Evolutionary conservation across 2,329 filamentous ascomycete species (phyloP).

Genomic region (Amylocarpus encephaloides): DNA sequence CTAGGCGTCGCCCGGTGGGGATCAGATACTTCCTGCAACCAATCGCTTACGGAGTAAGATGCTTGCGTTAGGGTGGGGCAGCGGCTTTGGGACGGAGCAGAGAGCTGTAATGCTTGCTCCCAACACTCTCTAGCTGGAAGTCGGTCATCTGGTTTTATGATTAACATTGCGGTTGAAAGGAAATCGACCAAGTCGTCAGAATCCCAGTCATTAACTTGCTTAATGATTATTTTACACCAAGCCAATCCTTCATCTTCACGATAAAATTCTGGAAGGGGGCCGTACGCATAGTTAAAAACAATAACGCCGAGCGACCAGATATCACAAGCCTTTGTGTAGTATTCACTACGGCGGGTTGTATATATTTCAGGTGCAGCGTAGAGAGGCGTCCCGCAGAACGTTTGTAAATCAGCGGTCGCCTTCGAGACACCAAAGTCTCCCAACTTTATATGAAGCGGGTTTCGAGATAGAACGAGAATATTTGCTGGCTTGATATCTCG

Average conservation of each 20-base stretch:
- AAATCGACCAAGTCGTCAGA: neutral
- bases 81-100: neutral
- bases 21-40: neutral
- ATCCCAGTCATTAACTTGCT: neutral
- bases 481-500: conserved; percentile 18
- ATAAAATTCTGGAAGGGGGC: neutral
- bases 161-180: neutral
- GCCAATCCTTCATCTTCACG: neutral
- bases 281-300: conserved; percentile 3
- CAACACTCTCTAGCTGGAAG: neutral
- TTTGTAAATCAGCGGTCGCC: conserved; percentile 76
- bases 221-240: neutral
- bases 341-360: conserved; percentile 37
- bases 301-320: conserved; percentile 6
- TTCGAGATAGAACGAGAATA: conserved; percentile 35
- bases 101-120: neutral
- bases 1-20: neutral
- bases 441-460: conserved; percentile 42
- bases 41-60: neutral
- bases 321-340: conserved; percentile 48
- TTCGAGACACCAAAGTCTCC: conserved; percentile 41
- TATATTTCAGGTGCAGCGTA: conserved; percentile 86
- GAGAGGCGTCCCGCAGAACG: conserved; percentile 87
- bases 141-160: neutral
- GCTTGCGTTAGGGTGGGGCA: neutral